phyloP scores from a whole-genome alignment of 768 basidiomycete genomes.

The Gyrodon lividus region DNA sequence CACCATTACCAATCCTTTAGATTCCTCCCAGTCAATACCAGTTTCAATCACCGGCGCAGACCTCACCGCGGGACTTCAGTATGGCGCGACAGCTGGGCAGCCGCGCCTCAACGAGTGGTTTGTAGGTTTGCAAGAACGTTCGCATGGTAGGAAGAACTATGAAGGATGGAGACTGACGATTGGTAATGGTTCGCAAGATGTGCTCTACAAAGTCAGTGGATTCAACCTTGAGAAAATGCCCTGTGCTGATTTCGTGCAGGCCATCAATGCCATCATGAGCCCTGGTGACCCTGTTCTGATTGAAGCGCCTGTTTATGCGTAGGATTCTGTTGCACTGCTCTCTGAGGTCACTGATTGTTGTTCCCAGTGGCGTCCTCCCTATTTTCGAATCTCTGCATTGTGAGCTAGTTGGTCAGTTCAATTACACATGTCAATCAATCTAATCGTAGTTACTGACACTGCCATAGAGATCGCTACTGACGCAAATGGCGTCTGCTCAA shows the following conservation, averaged over 20 bases:
- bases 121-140: constrained; percentile 62
- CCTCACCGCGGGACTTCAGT: constrained; percentile 70
- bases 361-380: constrained; percentile 60
- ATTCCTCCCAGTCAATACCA: constrained; percentile 43
- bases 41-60: constrained; percentile 58
- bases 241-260: constrained; percentile 41
- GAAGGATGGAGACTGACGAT: constrained; percentile 78
- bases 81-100: constrained; percentile 71
- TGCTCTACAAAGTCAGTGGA: constrained; percentile 72
- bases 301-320: constrained; percentile 82
- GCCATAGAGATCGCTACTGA: constrained; percentile 78
- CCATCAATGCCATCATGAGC: constrained; percentile 67
- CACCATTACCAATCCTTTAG: constrained; percentile 50
- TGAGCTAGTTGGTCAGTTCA: constrained; percentile 54
- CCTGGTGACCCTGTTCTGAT: constrained; percentile 80
- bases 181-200: constrained; percentile 85
- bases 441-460: constrained; percentile 4
- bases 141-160: constrained; percentile 59
- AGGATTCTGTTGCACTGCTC: constrained; percentile 24
- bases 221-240: neutral
- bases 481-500: constrained; percentile 61
- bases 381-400: constrained; percentile 56
- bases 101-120: constrained; percentile 68
- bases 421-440: neutral
- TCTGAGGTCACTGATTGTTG: constrained; percentile 9